Conservation (phyloP, 2,329 filamentous ascomycete species). For the Penicillium occitanis region DNA sequence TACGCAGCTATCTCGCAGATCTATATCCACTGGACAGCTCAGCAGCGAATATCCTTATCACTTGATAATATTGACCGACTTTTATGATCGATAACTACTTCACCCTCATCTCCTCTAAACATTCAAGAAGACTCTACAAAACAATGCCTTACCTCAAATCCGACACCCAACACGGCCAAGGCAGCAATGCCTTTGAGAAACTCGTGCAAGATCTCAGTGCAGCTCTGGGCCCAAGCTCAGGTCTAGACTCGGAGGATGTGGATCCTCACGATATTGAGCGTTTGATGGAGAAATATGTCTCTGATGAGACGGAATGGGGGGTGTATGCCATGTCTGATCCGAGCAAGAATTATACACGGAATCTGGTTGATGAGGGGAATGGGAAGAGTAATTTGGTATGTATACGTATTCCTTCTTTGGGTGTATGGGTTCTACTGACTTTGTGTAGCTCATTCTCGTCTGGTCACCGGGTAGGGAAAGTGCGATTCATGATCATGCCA, state of each 20-base stretch:
- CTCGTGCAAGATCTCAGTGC: conserved; percentile 73
- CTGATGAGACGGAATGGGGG: conserved; percentile 68
- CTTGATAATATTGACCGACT: neutral
- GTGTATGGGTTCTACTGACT: neutral
- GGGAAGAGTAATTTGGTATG: conserved; percentile 71
- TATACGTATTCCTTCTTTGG: too few species aligned
- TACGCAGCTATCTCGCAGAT: neutral
- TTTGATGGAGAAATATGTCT: conserved; percentile 73
- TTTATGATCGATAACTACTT: neutral
- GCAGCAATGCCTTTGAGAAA: conserved; percentile 56
- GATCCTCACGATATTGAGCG: conserved; percentile 68
- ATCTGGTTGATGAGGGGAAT: conserved; percentile 87
- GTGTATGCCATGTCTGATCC: conserved; percentile 72
- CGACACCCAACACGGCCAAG: conserved; percentile 13
- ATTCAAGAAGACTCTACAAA: neutral
- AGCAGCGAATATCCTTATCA: neutral
- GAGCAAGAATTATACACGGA: conserved; percentile 74
- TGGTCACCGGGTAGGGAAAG: conserved; percentile 84
- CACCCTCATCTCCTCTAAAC: neutral
- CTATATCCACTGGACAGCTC: conserved; percentile 7
- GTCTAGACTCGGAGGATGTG: conserved; percentile 77
- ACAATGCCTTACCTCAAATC: conserved; percentile 39
- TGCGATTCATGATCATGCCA: conserved; percentile 84
- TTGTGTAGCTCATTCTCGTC: conserved; percentile 72
- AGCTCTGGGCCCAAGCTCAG: conserved; percentile 75